phyloP scores from a whole-genome alignment of 441 rosid species.

The Oxalis stricta region DNA sequence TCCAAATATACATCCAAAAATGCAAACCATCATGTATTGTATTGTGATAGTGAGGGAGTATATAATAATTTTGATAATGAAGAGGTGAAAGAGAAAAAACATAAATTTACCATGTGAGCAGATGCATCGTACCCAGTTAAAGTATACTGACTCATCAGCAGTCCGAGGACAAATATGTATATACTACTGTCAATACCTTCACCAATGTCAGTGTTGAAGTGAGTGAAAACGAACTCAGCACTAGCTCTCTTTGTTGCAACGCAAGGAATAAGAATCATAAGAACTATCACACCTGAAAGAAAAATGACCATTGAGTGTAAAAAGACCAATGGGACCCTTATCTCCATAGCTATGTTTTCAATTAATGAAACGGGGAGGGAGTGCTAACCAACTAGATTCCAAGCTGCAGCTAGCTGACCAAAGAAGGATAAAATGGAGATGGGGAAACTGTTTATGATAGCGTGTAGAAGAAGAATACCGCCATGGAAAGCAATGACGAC shows the following conservation, averaged over 20 bases:
- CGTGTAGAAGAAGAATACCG: conserved; percentile 63
- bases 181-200: conserved; percentile 48
- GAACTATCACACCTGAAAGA: conserved; percentile 57
- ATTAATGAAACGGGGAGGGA: neutral
- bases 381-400: conserved; percentile 68
- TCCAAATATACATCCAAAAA: neutral
- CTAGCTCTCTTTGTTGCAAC: conserved; percentile 83
- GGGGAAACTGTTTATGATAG: conserved; percentile 70
- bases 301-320: conserved; percentile 9
- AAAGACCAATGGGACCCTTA: too few species aligned
- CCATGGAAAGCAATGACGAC: conserved; percentile 67
- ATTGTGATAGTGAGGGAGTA: too few species aligned
- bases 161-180: conserved; percentile 80
- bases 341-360: too few species aligned
- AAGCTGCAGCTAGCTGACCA: conserved; percentile 83
- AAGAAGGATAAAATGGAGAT: conserved; percentile 62
- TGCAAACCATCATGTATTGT: too few species aligned
- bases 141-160: conserved; percentile 95
- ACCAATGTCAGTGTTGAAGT: conserved; percentile 70
- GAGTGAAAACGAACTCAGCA: conserved; percentile 76
- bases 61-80: neutral
- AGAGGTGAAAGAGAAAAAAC: neutral
- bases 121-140: conserved; percentile 90
- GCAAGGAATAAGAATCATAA: conserved; percentile 66
- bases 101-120: conserved; percentile 74